Percentiles rank a stretch among this genome's conserved stretches.
Evolutionary conservation across 176 grass and related monocot genomes (phyloP).

Genomic region (Phragmites australis): DNA sequence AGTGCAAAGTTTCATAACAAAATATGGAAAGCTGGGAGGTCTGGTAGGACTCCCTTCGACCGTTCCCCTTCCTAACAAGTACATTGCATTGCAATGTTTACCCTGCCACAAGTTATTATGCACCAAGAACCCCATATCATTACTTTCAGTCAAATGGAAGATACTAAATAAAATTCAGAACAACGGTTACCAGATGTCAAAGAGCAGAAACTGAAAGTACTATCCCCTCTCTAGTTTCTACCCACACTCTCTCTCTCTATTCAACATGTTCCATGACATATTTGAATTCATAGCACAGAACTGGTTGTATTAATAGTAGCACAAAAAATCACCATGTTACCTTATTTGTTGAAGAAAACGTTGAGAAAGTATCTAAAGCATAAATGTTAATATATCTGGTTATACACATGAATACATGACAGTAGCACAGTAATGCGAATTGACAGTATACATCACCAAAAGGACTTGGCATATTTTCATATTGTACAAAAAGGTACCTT

Average conservation of each 20-base stretch:
- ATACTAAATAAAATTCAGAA: not conserved
- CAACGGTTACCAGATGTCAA: not conserved
- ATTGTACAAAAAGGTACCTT: constrained; percentile 48
- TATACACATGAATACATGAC: not conserved
- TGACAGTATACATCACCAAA: not conserved
- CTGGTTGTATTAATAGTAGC: not conserved
- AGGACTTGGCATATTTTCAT: not conserved
- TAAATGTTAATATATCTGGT: not conserved
- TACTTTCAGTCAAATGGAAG: not conserved
- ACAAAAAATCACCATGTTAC: not conserved
- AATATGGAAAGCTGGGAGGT: not conserved
- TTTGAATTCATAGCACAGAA: not conserved
- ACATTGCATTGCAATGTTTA: not conserved
- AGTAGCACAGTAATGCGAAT: not conserved
- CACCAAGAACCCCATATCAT: not conserved
- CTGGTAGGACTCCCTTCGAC: not conserved
- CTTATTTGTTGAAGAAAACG: not conserved
- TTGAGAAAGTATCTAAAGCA: not conserved
- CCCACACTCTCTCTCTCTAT: not conserved
- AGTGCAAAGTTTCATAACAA: constrained; percentile 12
- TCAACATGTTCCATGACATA: constrained; percentile 4
- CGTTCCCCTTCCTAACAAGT: not conserved
- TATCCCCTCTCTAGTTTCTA: not conserved
- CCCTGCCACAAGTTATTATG: not conserved
- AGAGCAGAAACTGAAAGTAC: not conserved